Conservation (phyloP, 2,329 filamentous ascomycete species). For the Onygena corvina region DNA sequence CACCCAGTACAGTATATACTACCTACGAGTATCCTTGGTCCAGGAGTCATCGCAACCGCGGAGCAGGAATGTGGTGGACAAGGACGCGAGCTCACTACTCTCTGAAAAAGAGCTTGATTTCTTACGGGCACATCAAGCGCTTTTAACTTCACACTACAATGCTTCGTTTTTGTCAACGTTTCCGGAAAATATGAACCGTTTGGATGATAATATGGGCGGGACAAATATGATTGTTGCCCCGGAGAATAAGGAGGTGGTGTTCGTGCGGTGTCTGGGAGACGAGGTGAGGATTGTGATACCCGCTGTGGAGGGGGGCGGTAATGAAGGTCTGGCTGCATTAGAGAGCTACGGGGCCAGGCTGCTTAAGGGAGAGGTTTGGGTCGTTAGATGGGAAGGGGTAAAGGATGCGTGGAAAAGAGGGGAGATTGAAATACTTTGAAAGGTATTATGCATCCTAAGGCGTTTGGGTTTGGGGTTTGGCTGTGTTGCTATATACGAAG, state of each 20-base stretch:
- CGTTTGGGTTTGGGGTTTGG: not conserved
- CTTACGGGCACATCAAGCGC: conserved; percentile 68
- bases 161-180: conserved; percentile 76
- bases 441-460: not conserved
- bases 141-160: conserved; percentile 75
- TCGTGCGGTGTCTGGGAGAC: conserved; percentile 49
- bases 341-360: conserved; percentile 27
- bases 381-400: conserved; percentile 63
- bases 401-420: conserved; percentile 40
- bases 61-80: conserved; percentile 21
- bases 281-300: conserved; percentile 37
- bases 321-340: conserved; percentile 18
- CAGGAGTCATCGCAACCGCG: conserved; percentile 15
- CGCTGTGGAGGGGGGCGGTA: conserved; percentile 20
- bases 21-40: conserved; percentile 24
- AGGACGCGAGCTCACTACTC: conserved; percentile 40
- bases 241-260: conserved; percentile 71
- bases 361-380: conserved; percentile 52
- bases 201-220: conserved; percentile 83
- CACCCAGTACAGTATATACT: conserved; percentile 41
- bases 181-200: conserved; percentile 61
- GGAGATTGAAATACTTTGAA: conserved; percentile 34
- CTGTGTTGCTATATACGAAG: too few relatives aligned
- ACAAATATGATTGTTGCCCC: conserved; percentile 87
- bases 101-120: conserved; percentile 70